Evolutionary conservation across 192 early-diverging fungal genomes (phyloP).

Genomic region (Backusella westeae): DNA sequence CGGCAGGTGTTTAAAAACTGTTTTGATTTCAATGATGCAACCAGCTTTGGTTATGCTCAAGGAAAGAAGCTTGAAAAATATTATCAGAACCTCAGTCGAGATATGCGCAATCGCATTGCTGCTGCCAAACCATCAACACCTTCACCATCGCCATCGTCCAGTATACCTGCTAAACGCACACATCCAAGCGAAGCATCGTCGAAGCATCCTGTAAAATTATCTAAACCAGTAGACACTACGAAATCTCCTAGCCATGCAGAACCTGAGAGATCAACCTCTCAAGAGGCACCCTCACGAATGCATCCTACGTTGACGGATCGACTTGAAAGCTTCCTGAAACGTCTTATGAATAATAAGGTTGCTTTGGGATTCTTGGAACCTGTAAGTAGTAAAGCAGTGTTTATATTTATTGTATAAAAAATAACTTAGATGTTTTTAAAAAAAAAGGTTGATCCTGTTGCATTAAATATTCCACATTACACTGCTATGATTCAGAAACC

Average conservation of each 20-base stretch:
- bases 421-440: background rate
- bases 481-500: constrained; percentile 55
- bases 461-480: constrained; percentile 48
- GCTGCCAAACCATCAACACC: background rate
- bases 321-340: constrained; percentile 32
- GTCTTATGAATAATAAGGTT: constrained; percentile 33
- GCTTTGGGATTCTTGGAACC: constrained; percentile 42
- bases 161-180: background rate
- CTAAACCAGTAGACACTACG: background rate
- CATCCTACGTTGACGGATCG: constrained; percentile 29
- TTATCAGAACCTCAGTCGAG: constrained; percentile 31
- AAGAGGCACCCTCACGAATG: background rate
- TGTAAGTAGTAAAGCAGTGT: constrained; percentile 22
- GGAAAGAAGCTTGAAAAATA: constrained; percentile 47
- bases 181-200: background rate
- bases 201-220: background rate
- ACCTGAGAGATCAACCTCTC: background rate
- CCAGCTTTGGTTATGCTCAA: constrained; percentile 50
- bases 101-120: constrained; percentile 7
- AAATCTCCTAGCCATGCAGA: background rate
- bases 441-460: constrained; percentile 42
- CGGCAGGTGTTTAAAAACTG: constrained; percentile 65
- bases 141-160: background rate
- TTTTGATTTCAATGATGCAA: constrained; percentile 57
- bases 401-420: no score